phyloP scores from a whole-genome alignment of 1,139 yeast genomes.

The Sugiyamaella neomexicana region DNA sequence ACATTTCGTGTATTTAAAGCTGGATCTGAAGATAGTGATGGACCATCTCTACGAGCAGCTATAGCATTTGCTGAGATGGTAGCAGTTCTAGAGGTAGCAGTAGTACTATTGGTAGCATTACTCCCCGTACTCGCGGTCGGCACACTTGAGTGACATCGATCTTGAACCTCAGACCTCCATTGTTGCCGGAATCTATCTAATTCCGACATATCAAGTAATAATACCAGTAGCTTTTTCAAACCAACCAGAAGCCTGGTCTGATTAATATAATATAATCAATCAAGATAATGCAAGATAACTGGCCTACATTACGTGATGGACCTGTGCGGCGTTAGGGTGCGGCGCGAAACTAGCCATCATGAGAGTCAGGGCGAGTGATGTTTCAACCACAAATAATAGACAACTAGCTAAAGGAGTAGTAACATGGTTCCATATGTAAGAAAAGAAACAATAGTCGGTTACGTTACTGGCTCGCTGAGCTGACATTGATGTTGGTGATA shows the following conservation, averaged over 20 bases:
- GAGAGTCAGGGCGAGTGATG: too few species aligned
- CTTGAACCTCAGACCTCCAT: conserved; percentile 24
- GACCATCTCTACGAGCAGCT: too few species aligned
- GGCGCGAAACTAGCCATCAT: neutral
- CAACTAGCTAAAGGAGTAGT: too few species aligned
- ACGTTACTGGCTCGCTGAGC: too few species aligned
- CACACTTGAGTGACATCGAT: neutral
- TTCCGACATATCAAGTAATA: conserved; percentile 19
- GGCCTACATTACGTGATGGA: neutral
- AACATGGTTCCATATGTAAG: too few species aligned
- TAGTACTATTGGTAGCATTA: neutral
- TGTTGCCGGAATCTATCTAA: conserved; percentile 25
- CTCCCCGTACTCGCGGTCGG: neutral
- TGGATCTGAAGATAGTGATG: too few species aligned
- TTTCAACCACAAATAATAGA: too few species aligned
- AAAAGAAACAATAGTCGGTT: too few species aligned
- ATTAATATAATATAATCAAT: too few species aligned
- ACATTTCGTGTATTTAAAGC: neutral
- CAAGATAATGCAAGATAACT: neutral
- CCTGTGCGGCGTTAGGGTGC: neutral
- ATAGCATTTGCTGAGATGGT: too few species aligned
- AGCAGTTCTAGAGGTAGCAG: neutral
- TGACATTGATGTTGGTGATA: too few species aligned
- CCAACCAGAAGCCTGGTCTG: too few species aligned
- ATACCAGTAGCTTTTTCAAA: neutral